These are phyloP conservation scores for Ogataea allantospora DNA, from an alignment of 805 yeast species.

Conservation along the genomic window DNA sequence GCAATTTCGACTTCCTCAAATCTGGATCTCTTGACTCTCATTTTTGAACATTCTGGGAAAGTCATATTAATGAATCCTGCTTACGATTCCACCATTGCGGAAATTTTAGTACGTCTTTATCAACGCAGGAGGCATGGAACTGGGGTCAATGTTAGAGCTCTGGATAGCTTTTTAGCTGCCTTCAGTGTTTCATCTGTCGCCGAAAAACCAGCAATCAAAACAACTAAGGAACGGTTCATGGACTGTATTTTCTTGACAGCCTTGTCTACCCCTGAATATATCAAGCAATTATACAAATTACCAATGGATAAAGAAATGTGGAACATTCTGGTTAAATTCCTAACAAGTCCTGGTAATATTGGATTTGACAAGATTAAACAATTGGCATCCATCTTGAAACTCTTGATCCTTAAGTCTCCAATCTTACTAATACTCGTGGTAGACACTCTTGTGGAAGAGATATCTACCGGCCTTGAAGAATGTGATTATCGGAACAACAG, in stretches of 20 bases:
- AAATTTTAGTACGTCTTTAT: slow-evolving; percentile 58
- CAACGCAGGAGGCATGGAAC: slow-evolving; percentile 49
- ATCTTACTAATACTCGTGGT: slow-evolving; percentile 54
- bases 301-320: background rate
- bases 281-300: background rate
- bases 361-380: slow-evolving; percentile 52
- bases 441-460: slow-evolving; percentile 65
- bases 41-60: slow-evolving; percentile 74
- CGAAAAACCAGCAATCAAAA: background rate
- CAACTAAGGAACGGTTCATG: background rate
- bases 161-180: slow-evolving; percentile 53
- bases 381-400: slow-evolving; percentile 48
- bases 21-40: slow-evolving; percentile 64
- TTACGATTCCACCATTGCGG: slow-evolving; percentile 55
- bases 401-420: slow-evolving; percentile 35
- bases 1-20: slow-evolving; percentile 53
- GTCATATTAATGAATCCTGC: slow-evolving; percentile 58
- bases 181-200: slow-evolving; percentile 49
- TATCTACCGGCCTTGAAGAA: slow-evolving; percentile 62
- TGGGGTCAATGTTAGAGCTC: slow-evolving; percentile 54
- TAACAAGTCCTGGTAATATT: slow-evolving; percentile 50
- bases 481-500: slow-evolving; percentile 61
- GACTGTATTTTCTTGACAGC: background rate
- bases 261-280: background rate
- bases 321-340: background rate